Evolutionary conservation across 176 grass and related monocot species (phyloP).

Genomic region (Saccharum spontaneum): DNA sequence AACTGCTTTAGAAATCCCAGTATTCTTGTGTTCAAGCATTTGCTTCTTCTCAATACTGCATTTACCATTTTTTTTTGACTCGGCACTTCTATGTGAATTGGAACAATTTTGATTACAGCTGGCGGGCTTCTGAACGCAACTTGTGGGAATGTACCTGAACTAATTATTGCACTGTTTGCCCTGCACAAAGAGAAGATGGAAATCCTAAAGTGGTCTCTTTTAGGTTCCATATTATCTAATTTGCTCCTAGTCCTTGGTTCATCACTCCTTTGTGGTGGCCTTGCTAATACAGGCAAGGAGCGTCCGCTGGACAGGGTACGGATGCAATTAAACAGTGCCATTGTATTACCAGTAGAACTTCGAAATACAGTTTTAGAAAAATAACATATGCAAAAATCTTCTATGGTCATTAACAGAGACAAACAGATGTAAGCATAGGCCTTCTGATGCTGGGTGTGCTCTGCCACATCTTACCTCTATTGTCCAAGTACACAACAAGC

Average conservation of each 20-base stretch:
- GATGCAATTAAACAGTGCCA: not conserved
- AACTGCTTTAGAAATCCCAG: not conserved
- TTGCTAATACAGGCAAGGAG: conserved; percentile 58
- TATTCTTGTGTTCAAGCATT: not conserved
- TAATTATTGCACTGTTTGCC: conserved; percentile 64
- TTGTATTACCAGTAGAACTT: not conserved
- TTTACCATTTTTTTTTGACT: not conserved
- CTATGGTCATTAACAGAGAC: conserved; percentile 39
- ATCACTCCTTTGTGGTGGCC: conserved; percentile 54
- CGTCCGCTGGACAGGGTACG: conserved; percentile 45
- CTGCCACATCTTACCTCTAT: conserved; percentile 38
- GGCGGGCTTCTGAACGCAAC: conserved; percentile 79
- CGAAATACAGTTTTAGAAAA: not conserved
- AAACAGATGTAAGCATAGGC: conserved; percentile 56
- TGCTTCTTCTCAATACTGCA: not conserved
- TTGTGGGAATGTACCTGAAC: conserved; percentile 64
- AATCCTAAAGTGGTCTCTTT: conserved; percentile 69
- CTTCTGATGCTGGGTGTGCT: conserved; percentile 52
- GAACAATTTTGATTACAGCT: conserved; percentile 37
- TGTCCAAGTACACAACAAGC: conserved; percentile 22
- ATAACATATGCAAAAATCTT: not conserved
- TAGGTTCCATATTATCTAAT: conserved; percentile 72
- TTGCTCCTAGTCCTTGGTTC: conserved; percentile 69
- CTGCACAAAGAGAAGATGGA: conserved; percentile 61
- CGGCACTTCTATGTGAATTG: not conserved